Conservation (phyloP, 768 basidiomycete species). For the Pleurotus citrinopileatus region DNA sequence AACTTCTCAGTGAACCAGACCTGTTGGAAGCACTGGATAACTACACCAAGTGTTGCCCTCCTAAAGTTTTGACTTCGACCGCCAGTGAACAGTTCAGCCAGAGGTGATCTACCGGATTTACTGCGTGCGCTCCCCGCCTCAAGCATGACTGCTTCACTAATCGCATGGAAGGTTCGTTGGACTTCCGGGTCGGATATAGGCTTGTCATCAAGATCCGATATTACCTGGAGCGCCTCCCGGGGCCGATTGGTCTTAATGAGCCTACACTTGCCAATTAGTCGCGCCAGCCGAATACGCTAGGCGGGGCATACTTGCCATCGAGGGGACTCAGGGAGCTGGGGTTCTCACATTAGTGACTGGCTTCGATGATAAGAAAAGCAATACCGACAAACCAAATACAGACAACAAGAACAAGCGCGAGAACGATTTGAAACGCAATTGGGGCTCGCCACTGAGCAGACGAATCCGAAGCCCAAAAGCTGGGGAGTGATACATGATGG, state of each 20-base stretch:
- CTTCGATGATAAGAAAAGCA: background rate
- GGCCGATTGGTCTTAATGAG: slow-evolving; percentile 52
- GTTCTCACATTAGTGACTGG: background rate
- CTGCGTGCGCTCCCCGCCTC: slow-evolving; percentile 24
- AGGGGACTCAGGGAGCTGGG: slow-evolving; percentile 56
- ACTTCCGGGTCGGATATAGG: slow-evolving; percentile 43
- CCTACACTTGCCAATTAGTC: slow-evolving; percentile 33
- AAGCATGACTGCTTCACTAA: slow-evolving; percentile 47
- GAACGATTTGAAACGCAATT: slow-evolving; percentile 55
- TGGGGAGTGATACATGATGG: slow-evolving; percentile 16
- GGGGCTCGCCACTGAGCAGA: slow-evolving; percentile 64
- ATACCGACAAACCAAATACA: slow-evolving; percentile 46
- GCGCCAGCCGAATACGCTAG: too few relatives aligned
- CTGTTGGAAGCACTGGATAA: slow-evolving; percentile 67
- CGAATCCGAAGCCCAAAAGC: slow-evolving; percentile 48
- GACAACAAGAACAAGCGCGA: slow-evolving; percentile 52
- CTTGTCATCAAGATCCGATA: slow-evolving; percentile 59
- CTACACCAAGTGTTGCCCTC: slow-evolving; percentile 50
- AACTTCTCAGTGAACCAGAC: slow-evolving; percentile 12
- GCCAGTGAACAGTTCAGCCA: slow-evolving; percentile 52
- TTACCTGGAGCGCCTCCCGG: slow-evolving; percentile 56
- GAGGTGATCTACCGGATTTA: slow-evolving; percentile 25
- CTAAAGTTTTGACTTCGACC: slow-evolving; percentile 63
- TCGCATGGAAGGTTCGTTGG: slow-evolving; percentile 50
- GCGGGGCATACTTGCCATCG: slow-evolving; percentile 36